Evolutionary conservation across 805 yeast species (phyloP).

Genomic region (Priceomyces castillae): DNA sequence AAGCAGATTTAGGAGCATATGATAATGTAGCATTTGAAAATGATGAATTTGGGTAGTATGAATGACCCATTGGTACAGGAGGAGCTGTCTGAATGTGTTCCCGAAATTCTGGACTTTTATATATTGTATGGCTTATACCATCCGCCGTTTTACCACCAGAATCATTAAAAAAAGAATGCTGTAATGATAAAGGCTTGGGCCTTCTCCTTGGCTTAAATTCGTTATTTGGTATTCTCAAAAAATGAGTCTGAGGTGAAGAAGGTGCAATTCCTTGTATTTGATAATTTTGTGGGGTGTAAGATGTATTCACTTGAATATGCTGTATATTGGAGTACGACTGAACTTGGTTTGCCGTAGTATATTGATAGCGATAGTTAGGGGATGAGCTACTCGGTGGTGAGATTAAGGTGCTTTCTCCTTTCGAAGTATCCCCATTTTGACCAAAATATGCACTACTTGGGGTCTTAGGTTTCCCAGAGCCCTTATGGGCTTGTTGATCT

Average conservation of each 20-base stretch:
- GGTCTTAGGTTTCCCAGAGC: conserved; percentile 9
- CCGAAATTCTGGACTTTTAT: neutral
- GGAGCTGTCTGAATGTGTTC: conserved; percentile 24
- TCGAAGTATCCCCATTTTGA: neutral
- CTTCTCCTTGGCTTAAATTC: conserved; percentile 38
- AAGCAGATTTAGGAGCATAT: conserved; percentile 17
- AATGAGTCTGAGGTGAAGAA: conserved; percentile 6
- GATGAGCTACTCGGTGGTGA: conserved; percentile 26
- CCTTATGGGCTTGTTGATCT: conserved; percentile 2
- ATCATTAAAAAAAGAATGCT: conserved; percentile 27
- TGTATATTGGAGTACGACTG: neutral
- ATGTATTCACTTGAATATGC: neutral
- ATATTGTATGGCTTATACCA: neutral
- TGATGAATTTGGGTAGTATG: conserved; percentile 2
- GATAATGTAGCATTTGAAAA: conserved; percentile 3
- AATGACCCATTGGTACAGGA: conserved; percentile 16
- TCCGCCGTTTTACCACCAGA: conserved; percentile 6
- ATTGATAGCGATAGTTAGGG: conserved; percentile 6
- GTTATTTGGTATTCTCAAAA: conserved; percentile 5
- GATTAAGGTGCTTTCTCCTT: conserved; percentile 10
- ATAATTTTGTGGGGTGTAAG: neutral
- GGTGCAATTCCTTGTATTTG: conserved; percentile 2
- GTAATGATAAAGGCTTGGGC: conserved; percentile 38
- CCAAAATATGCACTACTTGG: conserved; percentile 10
- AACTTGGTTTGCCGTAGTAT: neutral